Conservation (phyloP, 345 rosid genomes). For the Salix exigua region DNA sequence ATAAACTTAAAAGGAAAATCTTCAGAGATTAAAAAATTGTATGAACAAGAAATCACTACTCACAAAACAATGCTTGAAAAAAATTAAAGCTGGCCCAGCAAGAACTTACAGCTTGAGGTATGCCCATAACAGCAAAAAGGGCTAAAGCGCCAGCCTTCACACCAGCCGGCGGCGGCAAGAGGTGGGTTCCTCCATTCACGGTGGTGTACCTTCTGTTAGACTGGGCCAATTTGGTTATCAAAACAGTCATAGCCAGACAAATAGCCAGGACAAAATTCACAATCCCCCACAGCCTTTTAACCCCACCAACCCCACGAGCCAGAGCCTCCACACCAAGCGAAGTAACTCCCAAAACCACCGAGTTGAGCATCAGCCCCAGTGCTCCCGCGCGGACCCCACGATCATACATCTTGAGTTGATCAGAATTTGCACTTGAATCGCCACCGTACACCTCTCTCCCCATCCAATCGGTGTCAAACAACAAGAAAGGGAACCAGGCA, state of each 20-base stretch:
- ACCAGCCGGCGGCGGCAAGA: constrained; percentile 37
- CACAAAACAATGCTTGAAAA: not conserved
- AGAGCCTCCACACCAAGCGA: constrained; percentile 51
- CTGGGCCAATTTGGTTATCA: constrained; percentile 61
- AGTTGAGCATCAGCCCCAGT: constrained; percentile 72
- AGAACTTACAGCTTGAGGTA: constrained; percentile 67
- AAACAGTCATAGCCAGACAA: constrained; percentile 49
- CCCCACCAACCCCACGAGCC: constrained; percentile 48
- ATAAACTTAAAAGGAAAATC: too few species aligned
- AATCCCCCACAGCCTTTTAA: constrained; percentile 58
- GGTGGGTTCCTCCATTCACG: not conserved
- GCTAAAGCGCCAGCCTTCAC: constrained; percentile 56
- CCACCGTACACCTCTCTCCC: constrained; percentile 93
- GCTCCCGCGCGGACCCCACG: constrained; percentile 77
- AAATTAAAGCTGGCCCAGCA: not conserved
- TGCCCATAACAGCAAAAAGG: constrained; percentile 62
- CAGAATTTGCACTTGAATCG: constrained; percentile 28
- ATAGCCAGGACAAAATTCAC: constrained; percentile 64
- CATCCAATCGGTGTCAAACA: constrained; percentile 91
- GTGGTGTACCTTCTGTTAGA: constrained; percentile 28
- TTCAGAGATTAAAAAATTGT: too few species aligned
- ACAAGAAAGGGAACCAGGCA: constrained; percentile 84
- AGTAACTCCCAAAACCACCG: constrained; percentile 61
- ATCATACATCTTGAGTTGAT: constrained; percentile 37
- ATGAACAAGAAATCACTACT: not conserved